Base-by-base conservation (phyloP, 331 rosid species). In the Quercus phellos region DNA sequence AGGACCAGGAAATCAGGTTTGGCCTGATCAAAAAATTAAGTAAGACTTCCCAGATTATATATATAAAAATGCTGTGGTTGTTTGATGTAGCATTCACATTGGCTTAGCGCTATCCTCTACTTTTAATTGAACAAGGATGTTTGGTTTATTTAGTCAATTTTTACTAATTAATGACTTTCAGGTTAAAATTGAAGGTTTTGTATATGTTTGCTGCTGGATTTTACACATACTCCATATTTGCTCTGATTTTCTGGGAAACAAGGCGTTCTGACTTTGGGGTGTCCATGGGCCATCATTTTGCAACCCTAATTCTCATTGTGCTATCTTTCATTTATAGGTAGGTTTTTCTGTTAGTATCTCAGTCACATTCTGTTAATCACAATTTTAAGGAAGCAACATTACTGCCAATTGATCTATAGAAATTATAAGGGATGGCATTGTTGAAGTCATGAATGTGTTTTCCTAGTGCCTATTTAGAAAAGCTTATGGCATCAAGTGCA, bases 11-110 rank as follows among this genome's bases (percentile, higher is more conserved):
- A 76, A 86, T 83, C 98, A 92, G 84, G 85, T 88, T 72, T 94
- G 99, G 99, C 99, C 99, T 59, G 98, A 94, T 85, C 99, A 91
- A 85, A 86, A 86, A 82, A 90, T 87, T 72, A 94, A 92, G 99
- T 94, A 90, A 88, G 93, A 75, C 10, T 78, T 82, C 13, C 63
- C 68, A 29, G 34, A 46, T 50, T 77, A 6, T 21, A 14, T 68
- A 70, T 61, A 56, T 51, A 55, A 80, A 75, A 61, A 6, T 42
- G 46, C 46, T 84, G 29, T 80, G 51, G 46, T 70, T 78, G 74
- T 75, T 81, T 13, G 61, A 34, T 46, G 51, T 72, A 61, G 61
- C 43, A 76, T 78, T 73, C n/a, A 42, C 42, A 55, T 75, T 19
- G 72, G 60, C 61, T 38, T 32, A 7, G 6, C 0, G 4, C 51